Base-by-base conservation (phyloP, 2,329 filamentous ascomycete species). In the Calonectria hawksworthii region DNA sequence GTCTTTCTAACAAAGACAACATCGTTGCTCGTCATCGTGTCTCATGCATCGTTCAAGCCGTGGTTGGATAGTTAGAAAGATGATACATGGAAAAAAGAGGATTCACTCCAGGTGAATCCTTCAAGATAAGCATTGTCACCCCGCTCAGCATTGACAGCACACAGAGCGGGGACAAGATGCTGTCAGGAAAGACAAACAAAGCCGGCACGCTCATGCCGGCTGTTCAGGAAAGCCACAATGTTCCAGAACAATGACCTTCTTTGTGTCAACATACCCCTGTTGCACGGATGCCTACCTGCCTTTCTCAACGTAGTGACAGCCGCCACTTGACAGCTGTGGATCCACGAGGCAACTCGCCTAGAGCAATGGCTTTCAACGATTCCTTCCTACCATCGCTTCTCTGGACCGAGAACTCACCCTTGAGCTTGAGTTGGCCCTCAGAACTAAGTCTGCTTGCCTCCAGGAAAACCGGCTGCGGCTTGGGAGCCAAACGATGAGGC, bases 351-450 rank as follows among this genome's bases (percentile, higher is more conserved):
- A 68, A 59, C 66, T 50, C 21, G 28, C 30, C 50, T 34, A 68
- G 7, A 11, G 21, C 41, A 23, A 50, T 13, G 18, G 18, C 61
- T 65, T 23, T 16, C 26, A n/a, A 11, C 13, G 51, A 59, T 10
- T 72, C 73, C 54, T 69, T 72, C 56, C 71, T 76, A 67, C 71
- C 64, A 44, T 41, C 18, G 63, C 70, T 67, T 66, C 69, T 68
- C 72, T 78, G 56, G 69, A 7, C 10, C 14, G 16, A 14, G 51
- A 26, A 28, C 34, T 51, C 10, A 18, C 10, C 16, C n/a, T 41
- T 30, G 16, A 21, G 11, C 26, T 26, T 44, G 30, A 51, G 44
- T 47, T 47, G 44, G 44, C 21, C 44, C 44, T 47, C 44, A 47
- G 44, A 47, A 47, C 44, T 47, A 5, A 47, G 44, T 13, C n/a